Percentiles rank a stretch among this genome's conserved stretches.
phyloP scores from a whole-genome alignment of 208 protist genomes.

The Wallacemonas sp. region DNA sequence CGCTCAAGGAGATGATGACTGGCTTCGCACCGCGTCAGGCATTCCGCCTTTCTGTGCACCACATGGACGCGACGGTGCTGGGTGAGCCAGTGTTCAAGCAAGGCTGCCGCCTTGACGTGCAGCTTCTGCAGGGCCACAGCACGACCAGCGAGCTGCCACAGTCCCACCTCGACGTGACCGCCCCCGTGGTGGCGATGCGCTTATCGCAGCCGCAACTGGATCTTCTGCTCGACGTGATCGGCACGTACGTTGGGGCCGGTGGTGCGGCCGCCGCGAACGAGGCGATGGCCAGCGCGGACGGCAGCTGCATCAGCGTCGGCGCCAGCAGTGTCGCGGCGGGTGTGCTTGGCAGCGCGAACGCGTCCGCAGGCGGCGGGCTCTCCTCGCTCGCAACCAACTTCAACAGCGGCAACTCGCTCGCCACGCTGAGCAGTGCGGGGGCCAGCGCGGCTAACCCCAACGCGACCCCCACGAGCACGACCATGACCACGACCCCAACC shows the following conservation, averaged over 20 bases:
- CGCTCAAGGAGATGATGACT: not conserved
- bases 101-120: slow-evolving; percentile 3
- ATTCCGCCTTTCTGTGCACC: slow-evolving; percentile 13
- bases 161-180: slow-evolving; percentile 13
- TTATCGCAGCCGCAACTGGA: slow-evolving; percentile 49
- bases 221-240: slow-evolving; percentile 66
- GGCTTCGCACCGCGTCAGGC: slow-evolving; percentile 9
- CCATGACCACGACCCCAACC: not conserved
- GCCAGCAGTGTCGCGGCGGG: too few relatives aligned
- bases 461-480: too few relatives aligned
- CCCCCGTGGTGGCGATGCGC: slow-evolving; percentile 21
- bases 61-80: slow-evolving; percentile 5
- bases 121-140: slow-evolving; percentile 6
- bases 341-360: too few relatives aligned
- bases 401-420: not conserved
- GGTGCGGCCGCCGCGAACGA: not conserved
- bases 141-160: not conserved
- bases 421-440: not conserved
- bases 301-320: too few relatives aligned
- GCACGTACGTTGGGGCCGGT: slow-evolving; percentile 32
- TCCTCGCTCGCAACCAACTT: not conserved
- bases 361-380: not conserved
- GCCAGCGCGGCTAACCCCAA: too few relatives aligned
- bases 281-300: not conserved
- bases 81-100: slow-evolving; percentile 6